Conservation (phyloP, 371 early-diverging fungal species). For the Amoeboaphelidium protococcarum region DNA sequence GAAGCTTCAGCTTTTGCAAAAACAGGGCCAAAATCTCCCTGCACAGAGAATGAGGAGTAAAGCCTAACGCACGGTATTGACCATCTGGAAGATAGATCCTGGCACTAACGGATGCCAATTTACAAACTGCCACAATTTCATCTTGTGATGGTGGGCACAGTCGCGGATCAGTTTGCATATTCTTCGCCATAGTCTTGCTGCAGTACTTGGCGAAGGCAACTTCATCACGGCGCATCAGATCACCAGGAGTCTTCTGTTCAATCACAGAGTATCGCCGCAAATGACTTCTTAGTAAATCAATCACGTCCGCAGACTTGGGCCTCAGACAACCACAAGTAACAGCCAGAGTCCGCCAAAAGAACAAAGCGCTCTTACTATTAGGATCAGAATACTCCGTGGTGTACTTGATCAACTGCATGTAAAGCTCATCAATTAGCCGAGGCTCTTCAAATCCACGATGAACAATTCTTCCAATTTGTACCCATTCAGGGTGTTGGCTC, state of each 20-base stretch:
- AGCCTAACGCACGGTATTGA: background rate
- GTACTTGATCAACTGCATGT: background rate
- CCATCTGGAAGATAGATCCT: background rate
- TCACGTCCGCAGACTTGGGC: background rate
- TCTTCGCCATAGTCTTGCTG: background rate
- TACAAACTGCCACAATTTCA: background rate
- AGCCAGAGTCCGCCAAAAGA: background rate
- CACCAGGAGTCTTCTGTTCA: background rate
- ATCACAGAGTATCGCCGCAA: background rate
- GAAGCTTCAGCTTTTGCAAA: background rate
- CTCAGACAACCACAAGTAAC: background rate
- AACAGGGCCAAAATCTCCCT: background rate
- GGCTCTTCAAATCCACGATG: background rate
- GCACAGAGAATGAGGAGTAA: background rate
- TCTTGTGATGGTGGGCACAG: background rate
- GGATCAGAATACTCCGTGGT: background rate
- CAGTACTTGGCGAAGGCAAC: background rate
- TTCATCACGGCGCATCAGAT: background rate
- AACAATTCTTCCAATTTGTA: background rate
- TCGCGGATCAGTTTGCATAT: background rate
- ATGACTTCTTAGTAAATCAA: background rate
- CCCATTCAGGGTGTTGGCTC: background rate
- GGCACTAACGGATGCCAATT: background rate
- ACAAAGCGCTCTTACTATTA: background rate
- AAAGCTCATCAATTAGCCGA: background rate